Percentiles rank a stretch among this genome's conserved stretches.
phyloP scores from a whole-genome alignment of 2,329 filamentous ascomycete genomes.

The Xylariomycetidae sp. region DNA sequence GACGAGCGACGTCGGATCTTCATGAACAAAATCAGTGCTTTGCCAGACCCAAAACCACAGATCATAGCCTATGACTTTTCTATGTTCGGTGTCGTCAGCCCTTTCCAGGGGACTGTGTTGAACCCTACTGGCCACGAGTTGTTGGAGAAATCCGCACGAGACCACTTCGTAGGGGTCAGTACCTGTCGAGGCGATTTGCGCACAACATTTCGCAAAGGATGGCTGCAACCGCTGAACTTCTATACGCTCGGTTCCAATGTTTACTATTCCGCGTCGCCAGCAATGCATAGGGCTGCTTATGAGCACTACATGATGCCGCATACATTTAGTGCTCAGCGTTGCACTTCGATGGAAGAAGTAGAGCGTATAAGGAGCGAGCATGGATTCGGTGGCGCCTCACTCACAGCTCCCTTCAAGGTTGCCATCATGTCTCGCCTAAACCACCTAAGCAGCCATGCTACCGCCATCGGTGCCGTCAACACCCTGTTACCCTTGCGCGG shows the following conservation, averaged over 20 bases:
- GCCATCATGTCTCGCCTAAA: constrained; percentile 61
- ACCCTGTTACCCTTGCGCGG: constrained; percentile 64
- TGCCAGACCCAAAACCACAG: constrained; percentile 44
- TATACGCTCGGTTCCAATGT: constrained; percentile 65
- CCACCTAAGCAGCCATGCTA: constrained; percentile 62
- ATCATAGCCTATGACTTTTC: constrained; percentile 44
- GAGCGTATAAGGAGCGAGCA: constrained; percentile 53
- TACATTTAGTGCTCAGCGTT: constrained; percentile 56
- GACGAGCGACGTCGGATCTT: constrained; percentile 45
- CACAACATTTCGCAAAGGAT: constrained; percentile 56
- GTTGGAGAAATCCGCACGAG: constrained; percentile 34
- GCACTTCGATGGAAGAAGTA: constrained; percentile 56
- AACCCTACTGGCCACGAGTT: constrained; percentile 46
- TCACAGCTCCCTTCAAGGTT: constrained; percentile 68
- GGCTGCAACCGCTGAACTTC: constrained; percentile 62
- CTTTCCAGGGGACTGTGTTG: constrained; percentile 42
- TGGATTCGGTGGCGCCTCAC: constrained; percentile 63
- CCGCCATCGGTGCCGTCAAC: constrained; percentile 68
- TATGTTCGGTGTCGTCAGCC: constrained; percentile 36
- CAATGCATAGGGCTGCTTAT: constrained; percentile 69
- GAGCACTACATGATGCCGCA: constrained; percentile 63
- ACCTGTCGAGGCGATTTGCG: constrained; percentile 54
- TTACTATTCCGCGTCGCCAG: constrained; percentile 65
- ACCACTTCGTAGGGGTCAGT: constrained; percentile 42
- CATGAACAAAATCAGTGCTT: constrained; percentile 38